phyloP scores from a whole-genome alignment of 169 alveolate species.

The Eimeria necatrix region DNA sequence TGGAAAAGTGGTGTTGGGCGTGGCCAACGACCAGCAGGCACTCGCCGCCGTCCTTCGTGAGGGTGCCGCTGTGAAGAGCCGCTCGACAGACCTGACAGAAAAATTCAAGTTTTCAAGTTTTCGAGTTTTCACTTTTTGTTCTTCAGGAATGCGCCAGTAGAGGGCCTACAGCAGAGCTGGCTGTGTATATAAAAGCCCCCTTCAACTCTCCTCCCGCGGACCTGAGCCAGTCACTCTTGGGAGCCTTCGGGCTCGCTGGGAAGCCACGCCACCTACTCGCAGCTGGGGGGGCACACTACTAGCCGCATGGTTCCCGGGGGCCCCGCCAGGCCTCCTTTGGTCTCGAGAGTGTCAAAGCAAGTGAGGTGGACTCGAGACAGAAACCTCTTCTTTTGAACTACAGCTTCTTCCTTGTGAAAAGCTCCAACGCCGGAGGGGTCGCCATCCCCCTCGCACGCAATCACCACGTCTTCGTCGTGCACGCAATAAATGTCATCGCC shows the following conservation, averaged over 20 bases:
- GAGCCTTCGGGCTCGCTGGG: not conserved
- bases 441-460: constrained; percentile 87
- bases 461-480: constrained; percentile 87
- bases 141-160: not conserved
- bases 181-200: constrained; percentile 93
- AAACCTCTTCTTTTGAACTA: constrained; percentile 49
- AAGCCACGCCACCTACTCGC: constrained; percentile 14
- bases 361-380: constrained; percentile 32
- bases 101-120: not conserved
- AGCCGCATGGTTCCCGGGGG: constrained; percentile 64
- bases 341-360: constrained; percentile 69
- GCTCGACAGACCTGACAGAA: constrained; percentile 89
- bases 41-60: constrained; percentile 87
- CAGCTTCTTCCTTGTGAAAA: constrained; percentile 63
- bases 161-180: constrained; percentile 87
- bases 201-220: constrained; percentile 82
- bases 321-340: constrained; percentile 13
- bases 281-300: constrained; percentile 41
- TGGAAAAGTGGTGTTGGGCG: constrained; percentile 80
- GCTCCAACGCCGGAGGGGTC: constrained; percentile 88
- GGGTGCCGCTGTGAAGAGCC: constrained; percentile 94
- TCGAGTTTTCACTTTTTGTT: not conserved
- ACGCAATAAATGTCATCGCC: constrained; percentile 87
- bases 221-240: not conserved
- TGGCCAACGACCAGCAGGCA: constrained; percentile 80